phyloP scores from a whole-genome alignment of 345 rosid genomes.

The Litchi chinensis region DNA sequence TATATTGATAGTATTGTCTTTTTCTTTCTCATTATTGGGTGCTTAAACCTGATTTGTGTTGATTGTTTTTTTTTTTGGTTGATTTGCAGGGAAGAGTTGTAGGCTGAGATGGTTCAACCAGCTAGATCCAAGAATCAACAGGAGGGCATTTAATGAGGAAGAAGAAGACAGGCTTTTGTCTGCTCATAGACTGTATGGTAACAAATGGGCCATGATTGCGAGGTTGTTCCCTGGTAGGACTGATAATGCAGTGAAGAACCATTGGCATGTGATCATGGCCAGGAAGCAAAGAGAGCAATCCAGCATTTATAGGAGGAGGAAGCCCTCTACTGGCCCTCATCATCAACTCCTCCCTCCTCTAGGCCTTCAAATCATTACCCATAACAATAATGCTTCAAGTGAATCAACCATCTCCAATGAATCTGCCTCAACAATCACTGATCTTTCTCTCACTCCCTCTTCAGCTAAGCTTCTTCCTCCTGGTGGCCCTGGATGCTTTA shows the following conservation, averaged over 20 bases:
- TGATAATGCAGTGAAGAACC: constrained; percentile 95
- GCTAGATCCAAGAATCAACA: constrained; percentile 86
- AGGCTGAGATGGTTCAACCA: constrained; percentile 97
- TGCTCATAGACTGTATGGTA: constrained; percentile 77
- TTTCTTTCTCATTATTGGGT: neutral
- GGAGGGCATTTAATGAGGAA: constrained; percentile 72
- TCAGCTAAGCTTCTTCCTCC: constrained; percentile 31
- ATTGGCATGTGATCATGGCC: constrained; percentile 97
- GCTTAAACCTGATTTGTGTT: too few species aligned
- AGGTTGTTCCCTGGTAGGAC: constrained; percentile 87
- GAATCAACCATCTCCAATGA: constrained; percentile 50
- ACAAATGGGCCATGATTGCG: constrained; percentile 93
- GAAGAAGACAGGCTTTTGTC: constrained; percentile 78
- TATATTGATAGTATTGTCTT: neutral
- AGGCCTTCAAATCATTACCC: constrained; percentile 19
- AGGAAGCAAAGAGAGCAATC: constrained; percentile 78
- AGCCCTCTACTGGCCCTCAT: constrained; percentile 30
- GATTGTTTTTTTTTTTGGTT: neutral
- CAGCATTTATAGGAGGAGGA: constrained; percentile 47
- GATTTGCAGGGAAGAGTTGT: constrained; percentile 82
- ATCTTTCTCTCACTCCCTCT: constrained; percentile 63
- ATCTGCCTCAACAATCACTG: constrained; percentile 61
- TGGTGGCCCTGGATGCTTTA: constrained; percentile 11
- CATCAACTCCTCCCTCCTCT: constrained; percentile 5
- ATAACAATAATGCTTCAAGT: constrained; percentile 35